A percentile compares a stretch with the other conserved stretches of the same genome.
Evolutionary conservation across 2,329 filamentous ascomycete species (phyloP).

Genomic region (Akanthomyces muscarius): DNA sequence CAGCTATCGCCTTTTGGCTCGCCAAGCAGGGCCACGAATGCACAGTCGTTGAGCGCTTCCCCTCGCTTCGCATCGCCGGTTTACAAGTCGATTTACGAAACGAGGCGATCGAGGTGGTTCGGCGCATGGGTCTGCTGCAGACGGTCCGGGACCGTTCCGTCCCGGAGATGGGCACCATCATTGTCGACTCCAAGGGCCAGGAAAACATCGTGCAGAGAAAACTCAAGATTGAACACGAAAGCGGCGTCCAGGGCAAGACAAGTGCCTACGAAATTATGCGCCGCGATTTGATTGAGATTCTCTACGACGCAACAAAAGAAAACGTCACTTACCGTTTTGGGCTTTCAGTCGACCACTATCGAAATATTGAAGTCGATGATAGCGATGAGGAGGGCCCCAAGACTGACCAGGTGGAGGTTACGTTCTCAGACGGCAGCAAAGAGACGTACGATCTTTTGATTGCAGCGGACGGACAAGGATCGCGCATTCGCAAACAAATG

Average conservation of each 20-base stretch:
- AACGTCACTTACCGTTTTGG: slow-evolving; percentile 28
- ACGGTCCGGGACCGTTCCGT: slow-evolving; percentile 35
- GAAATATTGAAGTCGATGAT: slow-evolving; percentile 22
- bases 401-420: slow-evolving; percentile 15
- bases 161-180: slow-evolving; percentile 43
- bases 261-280: slow-evolving; percentile 57
- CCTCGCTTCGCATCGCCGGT: slow-evolving; percentile 33
- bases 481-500: slow-evolving; percentile 20
- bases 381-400: slow-evolving; percentile 29
- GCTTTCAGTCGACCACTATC: slow-evolving; percentile 27
- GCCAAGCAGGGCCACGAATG: slow-evolving; percentile 9
- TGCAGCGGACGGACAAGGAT: slow-evolving; percentile 47
- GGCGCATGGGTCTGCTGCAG: slow-evolving; percentile 34
- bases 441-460: slow-evolving; percentile 48
- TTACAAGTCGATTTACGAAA: slow-evolving; percentile 41
- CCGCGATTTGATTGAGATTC: slow-evolving; percentile 47
- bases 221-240: slow-evolving; percentile 35
- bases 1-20: slow-evolving; percentile 15
- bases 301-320: slow-evolving; percentile 39
- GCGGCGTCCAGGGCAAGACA: slow-evolving; percentile 41
- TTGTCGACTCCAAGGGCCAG: slow-evolving; percentile 40
- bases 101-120: slow-evolving; percentile 34
- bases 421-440: slow-evolving; percentile 41
- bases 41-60: slow-evolving; percentile 37
- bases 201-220: slow-evolving; percentile 10